These are phyloP conservation scores for Leccinum broughii DNA, from an alignment of 768 basidiomycete species.

Conservation along the genomic window DNA sequence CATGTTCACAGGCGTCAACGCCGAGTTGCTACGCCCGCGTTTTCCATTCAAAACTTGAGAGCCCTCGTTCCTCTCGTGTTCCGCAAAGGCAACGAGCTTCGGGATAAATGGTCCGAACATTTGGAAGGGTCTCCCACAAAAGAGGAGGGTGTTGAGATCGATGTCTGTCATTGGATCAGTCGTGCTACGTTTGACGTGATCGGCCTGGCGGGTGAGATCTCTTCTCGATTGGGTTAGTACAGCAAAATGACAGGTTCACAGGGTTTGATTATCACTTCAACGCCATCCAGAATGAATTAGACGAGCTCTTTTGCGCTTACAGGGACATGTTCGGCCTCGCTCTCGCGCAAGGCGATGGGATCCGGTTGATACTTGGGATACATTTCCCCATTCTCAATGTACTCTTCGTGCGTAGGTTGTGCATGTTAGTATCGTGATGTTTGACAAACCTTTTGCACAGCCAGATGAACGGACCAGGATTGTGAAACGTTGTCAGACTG, in stretches of 20 bases:
- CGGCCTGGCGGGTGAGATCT: conserved; percentile 72
- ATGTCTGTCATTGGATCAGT: conserved; percentile 80
- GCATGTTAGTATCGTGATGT: neutral
- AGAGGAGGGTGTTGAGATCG: conserved; percentile 44
- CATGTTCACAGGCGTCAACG: conserved; percentile 78
- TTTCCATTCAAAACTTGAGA: conserved; percentile 76
- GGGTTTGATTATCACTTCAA: conserved; percentile 89
- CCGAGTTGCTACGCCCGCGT: conserved; percentile 73
- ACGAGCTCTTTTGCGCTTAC: conserved; percentile 76
- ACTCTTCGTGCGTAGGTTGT: conserved; percentile 51
- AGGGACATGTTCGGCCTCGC: conserved; percentile 83
- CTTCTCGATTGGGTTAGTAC: conserved; percentile 2
- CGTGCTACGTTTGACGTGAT: conserved; percentile 90
- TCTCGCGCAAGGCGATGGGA: conserved; percentile 53
- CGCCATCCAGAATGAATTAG: conserved; percentile 75
- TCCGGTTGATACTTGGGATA: conserved; percentile 49
- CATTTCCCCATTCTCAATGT: conserved; percentile 57
- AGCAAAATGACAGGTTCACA: conserved; percentile 28
- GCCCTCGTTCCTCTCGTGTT: conserved; percentile 73
- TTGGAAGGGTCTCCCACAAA: conserved; percentile 28
- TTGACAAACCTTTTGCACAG: conserved; percentile 35
- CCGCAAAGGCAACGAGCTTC: conserved; percentile 61
- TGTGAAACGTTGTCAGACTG: conserved; percentile 54
- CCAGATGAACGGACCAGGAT: conserved; percentile 52
- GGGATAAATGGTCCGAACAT: conserved; percentile 58